phyloP scores from a whole-genome alignment of 768 basidiomycete species.

The Fistulinella prunicolor region DNA sequence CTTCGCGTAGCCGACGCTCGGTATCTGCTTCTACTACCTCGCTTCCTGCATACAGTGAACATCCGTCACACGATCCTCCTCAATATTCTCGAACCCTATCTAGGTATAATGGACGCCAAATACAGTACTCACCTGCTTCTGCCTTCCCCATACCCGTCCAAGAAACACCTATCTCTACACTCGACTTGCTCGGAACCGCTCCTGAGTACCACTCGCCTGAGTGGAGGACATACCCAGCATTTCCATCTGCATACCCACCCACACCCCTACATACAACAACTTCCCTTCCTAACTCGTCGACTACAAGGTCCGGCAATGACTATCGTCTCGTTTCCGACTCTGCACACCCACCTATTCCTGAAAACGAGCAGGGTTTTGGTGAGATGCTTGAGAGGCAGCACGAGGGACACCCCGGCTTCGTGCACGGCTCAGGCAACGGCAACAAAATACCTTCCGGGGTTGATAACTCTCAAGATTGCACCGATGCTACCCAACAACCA shows the following conservation, averaged over 20 bases:
- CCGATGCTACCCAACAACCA: slow-evolving; percentile 4
- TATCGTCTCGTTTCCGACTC: slow-evolving; percentile 5
- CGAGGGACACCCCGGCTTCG: slow-evolving; percentile 60
- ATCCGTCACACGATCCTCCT: slow-evolving; percentile 17
- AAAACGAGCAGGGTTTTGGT: slow-evolving; percentile 62
- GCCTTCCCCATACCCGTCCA: slow-evolving; percentile 30
- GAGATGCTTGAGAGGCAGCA: slow-evolving; percentile 65
- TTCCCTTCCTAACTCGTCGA: slow-evolving; percentile 27
- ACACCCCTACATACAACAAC: slow-evolving; percentile 52
- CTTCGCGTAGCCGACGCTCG: slow-evolving; percentile 9
- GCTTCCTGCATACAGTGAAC: slow-evolving; percentile 26
- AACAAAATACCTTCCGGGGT: slow-evolving; percentile 39
- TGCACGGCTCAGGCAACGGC: slow-evolving; percentile 59
- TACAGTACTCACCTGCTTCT: slow-evolving; percentile 62
- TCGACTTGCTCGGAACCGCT: slow-evolving; percentile 24
- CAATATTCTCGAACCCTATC: slow-evolving; percentile 24
- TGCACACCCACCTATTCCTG: slow-evolving; percentile 34
- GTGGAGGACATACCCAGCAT: slow-evolving; percentile 70
- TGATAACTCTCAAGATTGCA: slow-evolving; percentile 18
- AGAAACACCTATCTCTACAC: slow-evolving; percentile 10
- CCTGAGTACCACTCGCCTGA: slow-evolving; percentile 48
- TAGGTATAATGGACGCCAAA: slow-evolving; percentile 36
- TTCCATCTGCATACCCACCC: slow-evolving; percentile 75
- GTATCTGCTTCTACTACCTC: slow-evolving; percentile 18
- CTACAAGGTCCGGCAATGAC: slow-evolving; percentile 1